phyloP scores from a whole-genome alignment of 164 flowering plant species.

The Vitis vinifera region ASM3070453v1 NC_081816.1:13546501-13547000 shows the following conservation, averaged over 20 bases:
- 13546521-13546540: neutral
- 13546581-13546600: neutral
- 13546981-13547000: no score
- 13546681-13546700: neutral
- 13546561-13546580: neutral
- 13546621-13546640: neutral
- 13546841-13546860: constrained; percentile 26
- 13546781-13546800: neutral
- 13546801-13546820: constrained; percentile 15
- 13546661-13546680: neutral
- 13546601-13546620: neutral
- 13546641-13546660: neutral
- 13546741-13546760: constrained; percentile 14
- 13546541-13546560: neutral
- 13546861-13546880: constrained; percentile 2
- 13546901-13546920: no score
- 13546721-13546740: constrained; percentile 7
- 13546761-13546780: neutral
- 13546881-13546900: no score
- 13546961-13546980: no score
- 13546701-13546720: constrained; percentile 1
- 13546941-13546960: no score
- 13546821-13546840: constrained; percentile 18
- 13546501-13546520: neutral
- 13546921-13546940: no score